Evolutionary conservation across 192 early-diverging fungal genomes (phyloP).

Genomic region (Coemansia sp.): DNA sequence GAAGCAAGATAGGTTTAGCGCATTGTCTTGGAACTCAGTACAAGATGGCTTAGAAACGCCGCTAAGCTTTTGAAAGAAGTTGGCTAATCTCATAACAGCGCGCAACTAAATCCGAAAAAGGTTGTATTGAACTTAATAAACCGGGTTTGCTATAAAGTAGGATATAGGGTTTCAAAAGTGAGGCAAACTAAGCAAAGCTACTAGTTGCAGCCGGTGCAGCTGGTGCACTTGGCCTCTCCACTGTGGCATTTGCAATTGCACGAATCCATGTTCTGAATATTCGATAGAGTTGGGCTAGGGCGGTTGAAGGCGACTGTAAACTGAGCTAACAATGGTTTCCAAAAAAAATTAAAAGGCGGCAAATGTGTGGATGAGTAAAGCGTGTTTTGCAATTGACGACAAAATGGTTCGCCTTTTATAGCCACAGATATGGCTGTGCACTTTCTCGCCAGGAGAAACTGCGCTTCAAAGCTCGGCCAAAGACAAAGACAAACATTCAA

Average conservation of each 20-base stretch:
- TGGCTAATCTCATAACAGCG: too few species aligned
- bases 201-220: conserved; percentile 19
- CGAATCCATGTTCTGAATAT: not conserved
- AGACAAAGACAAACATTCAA: not conserved
- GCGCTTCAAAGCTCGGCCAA: not conserved
- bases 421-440: too few species aligned
- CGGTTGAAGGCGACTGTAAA: too few species aligned
- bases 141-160: not conserved
- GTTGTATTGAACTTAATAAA: not conserved
- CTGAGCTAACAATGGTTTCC: too few species aligned
- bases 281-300: not conserved
- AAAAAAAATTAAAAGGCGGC: not conserved
- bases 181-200: not conserved
- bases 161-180: not conserved
- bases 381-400: too few species aligned
- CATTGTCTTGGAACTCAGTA: too few species aligned
- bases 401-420: too few species aligned
- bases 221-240: conserved; percentile 35
- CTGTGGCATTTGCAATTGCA: conserved; percentile 2
- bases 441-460: too few species aligned
- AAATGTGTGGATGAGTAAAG: not conserved
- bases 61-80: not conserved
- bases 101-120: too few species aligned
- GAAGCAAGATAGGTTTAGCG: too few species aligned
- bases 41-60: not conserved